A percentile compares a stretch with the other conserved stretches of the same genome.
phyloP scores from a whole-genome alignment of 176 grass and related monocot genomes.

The Triticum monococcum region DNA sequence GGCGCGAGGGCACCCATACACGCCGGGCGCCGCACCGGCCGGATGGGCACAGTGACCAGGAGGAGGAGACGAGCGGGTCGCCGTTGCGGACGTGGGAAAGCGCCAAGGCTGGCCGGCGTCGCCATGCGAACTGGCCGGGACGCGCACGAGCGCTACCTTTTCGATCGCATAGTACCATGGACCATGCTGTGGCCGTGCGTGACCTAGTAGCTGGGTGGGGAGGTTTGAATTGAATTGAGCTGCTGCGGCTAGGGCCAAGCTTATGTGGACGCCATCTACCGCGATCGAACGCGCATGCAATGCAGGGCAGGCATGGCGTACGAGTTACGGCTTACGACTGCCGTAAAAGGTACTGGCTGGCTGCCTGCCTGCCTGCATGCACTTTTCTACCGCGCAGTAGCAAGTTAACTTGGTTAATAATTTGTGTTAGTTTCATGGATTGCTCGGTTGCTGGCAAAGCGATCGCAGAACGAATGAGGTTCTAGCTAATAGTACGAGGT shows the following conservation, averaged over 20 bases:
- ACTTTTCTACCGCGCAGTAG: neutral
- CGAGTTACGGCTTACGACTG: neutral
- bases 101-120: neutral
- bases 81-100: neutral
- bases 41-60: neutral
- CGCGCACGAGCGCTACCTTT: neutral
- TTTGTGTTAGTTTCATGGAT: no score
- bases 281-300: neutral
- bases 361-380: neutral
- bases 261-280: neutral
- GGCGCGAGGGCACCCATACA: neutral
- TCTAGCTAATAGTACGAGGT: neutral
- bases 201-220: neutral
- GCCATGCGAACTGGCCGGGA: neutral
- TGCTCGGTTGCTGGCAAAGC: neutral
- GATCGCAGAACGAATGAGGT: neutral
- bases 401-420: neutral
- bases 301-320: neutral
- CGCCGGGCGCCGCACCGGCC: neutral
- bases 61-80: slow-evolving; percentile 2
- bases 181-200: neutral
- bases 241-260: neutral
- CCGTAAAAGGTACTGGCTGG: no score
- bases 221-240: neutral
- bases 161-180: no score